Conservation (phyloP, 345 rosid genomes). For the Eutrema japonicum region DNA sequence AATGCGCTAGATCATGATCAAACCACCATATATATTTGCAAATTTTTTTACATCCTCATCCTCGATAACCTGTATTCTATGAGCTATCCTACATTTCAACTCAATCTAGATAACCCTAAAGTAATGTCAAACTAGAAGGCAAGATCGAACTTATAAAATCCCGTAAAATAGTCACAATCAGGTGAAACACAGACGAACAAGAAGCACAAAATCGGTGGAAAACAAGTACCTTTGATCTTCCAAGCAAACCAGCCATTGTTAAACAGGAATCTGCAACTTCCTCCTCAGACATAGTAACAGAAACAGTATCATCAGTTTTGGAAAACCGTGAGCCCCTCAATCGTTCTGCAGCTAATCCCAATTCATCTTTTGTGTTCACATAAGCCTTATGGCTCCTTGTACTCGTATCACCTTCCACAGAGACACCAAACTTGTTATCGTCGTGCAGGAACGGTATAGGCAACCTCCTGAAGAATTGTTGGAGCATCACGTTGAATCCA, state of each 20-base stretch:
- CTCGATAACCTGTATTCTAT: not conserved
- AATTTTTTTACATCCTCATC: not conserved
- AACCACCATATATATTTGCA: not conserved
- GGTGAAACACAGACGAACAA: not conserved
- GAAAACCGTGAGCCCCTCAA: conserved; percentile 44
- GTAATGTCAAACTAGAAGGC: not conserved
- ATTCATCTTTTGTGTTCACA: conserved; percentile 35
- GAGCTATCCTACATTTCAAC: conserved; percentile 1
- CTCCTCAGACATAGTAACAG: conserved; percentile 52
- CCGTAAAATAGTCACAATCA: not conserved
- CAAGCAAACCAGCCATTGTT: conserved; percentile 56
- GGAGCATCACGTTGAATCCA: conserved; percentile 69
- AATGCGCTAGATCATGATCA: not conserved
- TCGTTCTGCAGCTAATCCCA: conserved; percentile 14
- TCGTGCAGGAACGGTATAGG: conserved; percentile 70
- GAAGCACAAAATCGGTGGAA: conserved; percentile 23
- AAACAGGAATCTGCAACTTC: conserved; percentile 58
- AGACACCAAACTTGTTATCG: conserved; percentile 44
- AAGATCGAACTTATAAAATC: not conserved
- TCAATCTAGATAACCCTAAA: not conserved
- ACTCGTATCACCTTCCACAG: conserved; percentile 31
- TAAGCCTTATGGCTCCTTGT: conserved; percentile 41
- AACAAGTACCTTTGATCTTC: conserved; percentile 65
- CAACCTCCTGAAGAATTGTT: conserved; percentile 71
- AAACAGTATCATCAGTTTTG: conserved; percentile 39